Conservation (phyloP, 2,329 filamentous ascomycete genomes). For the Blastomyces parvus region DNA sequence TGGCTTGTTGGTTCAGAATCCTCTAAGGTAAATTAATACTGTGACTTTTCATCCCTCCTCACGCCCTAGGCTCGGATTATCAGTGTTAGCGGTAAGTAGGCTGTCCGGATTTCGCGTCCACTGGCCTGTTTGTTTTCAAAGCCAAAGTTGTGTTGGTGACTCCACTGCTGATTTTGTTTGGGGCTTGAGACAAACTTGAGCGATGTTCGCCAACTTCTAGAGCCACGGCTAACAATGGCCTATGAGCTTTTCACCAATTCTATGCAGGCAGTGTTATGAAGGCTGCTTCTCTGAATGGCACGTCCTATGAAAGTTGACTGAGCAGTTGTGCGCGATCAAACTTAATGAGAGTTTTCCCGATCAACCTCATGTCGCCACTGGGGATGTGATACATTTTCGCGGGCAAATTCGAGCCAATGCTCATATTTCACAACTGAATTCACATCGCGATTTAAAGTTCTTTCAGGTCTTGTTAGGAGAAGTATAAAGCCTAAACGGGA, state of each 20-base stretch:
- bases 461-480: no score
- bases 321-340: not conserved
- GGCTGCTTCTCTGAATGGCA: not conserved
- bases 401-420: not conserved
- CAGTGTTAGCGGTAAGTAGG: not conserved
- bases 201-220: not conserved
- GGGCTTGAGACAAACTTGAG: not conserved
- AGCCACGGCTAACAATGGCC: not conserved
- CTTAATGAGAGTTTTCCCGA: not conserved
- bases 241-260: not conserved
- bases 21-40: not conserved
- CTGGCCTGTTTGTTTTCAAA: not conserved
- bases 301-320: not conserved
- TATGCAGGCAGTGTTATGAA: not conserved
- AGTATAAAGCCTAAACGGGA: no score
- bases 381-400: not conserved
- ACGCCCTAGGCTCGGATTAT: not conserved
- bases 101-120: not conserved
- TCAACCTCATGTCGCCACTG: not conserved
- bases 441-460: no score
- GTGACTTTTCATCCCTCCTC: not conserved
- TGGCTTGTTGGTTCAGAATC: not conserved
- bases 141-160: not conserved
- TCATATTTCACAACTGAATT: not conserved
- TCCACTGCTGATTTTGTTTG: not conserved